phyloP scores from a whole-genome alignment of 2,329 filamentous ascomycete genomes.

The Exophiala xenobiotica region DNA sequence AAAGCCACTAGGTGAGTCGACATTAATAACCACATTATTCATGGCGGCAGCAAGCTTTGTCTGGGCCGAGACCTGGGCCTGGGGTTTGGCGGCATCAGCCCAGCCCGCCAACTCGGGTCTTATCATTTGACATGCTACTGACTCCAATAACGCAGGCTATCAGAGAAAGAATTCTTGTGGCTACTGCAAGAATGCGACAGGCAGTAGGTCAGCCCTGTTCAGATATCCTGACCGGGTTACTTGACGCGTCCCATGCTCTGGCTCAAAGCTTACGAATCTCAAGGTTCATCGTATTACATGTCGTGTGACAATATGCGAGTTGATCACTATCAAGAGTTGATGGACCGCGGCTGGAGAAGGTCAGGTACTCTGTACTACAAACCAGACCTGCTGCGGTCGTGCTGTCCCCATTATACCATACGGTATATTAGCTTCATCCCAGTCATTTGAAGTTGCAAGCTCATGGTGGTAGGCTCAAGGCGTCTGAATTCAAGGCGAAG shows the following conservation, averaged over 20 bases:
- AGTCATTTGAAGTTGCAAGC: too few relatives aligned
- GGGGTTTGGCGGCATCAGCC: too few relatives aligned
- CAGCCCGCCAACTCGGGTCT: not conserved
- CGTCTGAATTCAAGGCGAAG: conserved; percentile 43
- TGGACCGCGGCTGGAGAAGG: conserved; percentile 51
- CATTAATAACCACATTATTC: not conserved
- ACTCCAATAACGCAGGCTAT: conserved; percentile 40
- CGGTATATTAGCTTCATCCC: conserved; percentile 36
- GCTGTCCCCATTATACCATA: conserved; percentile 77
- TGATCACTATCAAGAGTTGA: conserved; percentile 48
- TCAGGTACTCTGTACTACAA: conserved; percentile 52
- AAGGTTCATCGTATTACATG: conserved; percentile 49
- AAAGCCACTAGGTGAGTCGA: conserved; percentile 44
- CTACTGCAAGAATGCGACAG: conserved; percentile 48
- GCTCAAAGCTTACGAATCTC: conserved; percentile 4
- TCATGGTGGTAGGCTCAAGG: conserved; percentile 40
- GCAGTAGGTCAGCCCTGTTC: conserved; percentile 42
- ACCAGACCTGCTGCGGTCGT: conserved; percentile 67
- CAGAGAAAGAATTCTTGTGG: conserved; percentile 47
- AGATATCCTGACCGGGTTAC: not conserved
- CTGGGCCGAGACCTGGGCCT: too few relatives aligned
- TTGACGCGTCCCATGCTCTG: too few relatives aligned
- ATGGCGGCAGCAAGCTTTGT: not conserved
- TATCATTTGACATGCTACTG: too few relatives aligned
- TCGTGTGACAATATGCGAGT: conserved; percentile 45